These are phyloP conservation scores for Ceratocystis colombiana DNA, from an alignment of 2,329 filamentous ascomycete species.

Conservation along the genomic window DNA sequence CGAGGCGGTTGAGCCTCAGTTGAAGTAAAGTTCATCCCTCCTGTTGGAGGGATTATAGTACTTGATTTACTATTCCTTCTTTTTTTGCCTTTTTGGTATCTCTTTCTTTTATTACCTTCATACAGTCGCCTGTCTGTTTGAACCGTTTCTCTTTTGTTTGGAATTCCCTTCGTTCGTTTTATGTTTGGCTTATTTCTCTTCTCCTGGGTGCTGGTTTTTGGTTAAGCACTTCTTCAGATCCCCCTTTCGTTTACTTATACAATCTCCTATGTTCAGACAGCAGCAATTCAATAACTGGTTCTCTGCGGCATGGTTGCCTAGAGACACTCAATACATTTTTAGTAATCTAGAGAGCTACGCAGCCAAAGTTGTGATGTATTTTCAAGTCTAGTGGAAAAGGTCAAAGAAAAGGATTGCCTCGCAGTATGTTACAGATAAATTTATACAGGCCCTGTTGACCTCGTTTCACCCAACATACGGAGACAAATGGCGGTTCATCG, in stretches of 20 bases:
- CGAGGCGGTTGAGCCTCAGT: constrained; percentile 27
- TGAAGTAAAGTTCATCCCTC: constrained; percentile 2
- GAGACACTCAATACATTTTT: not conserved
- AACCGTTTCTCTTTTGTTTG: constrained; percentile 3
- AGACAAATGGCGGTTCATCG: not conserved
- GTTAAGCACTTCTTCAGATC: constrained; percentile 7
- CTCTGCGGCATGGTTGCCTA: not conserved
- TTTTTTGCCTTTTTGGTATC: constrained; percentile 8
- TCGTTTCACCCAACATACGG: not conserved
- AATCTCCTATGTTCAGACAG: constrained; percentile 9
- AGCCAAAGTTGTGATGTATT: not conserved
- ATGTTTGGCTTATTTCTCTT: not conserved
- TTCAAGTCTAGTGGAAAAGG: not conserved
- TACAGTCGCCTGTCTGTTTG: not conserved
- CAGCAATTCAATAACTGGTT: not conserved
- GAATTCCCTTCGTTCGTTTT: not conserved
- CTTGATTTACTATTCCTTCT: not conserved
- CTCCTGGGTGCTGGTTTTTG: not conserved
- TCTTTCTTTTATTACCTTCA: not conserved
- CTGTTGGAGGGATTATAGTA: not conserved
- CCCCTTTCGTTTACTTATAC: constrained; percentile 10
- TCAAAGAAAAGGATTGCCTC: not conserved
- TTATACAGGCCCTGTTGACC: constrained; percentile 7
- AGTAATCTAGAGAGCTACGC: not conserved
- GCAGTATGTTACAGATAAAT: constrained; percentile 1